Conservation (phyloP, 2,329 filamentous ascomycete genomes). For the Achaetomium macrosporum region DNA sequence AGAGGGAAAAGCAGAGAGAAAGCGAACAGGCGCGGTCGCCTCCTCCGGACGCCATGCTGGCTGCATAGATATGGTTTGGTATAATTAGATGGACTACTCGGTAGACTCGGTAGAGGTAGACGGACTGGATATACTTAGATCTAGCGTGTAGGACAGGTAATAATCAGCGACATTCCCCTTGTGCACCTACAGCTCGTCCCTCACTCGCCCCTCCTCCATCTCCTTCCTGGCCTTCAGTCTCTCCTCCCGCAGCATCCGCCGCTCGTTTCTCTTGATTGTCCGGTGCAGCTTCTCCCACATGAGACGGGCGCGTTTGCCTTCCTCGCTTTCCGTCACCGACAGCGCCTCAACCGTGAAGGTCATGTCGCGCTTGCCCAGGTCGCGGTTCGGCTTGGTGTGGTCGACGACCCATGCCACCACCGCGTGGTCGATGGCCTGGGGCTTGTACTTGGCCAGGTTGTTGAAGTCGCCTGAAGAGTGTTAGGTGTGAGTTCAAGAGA, state of each 20-base stretch:
- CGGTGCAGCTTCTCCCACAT: constrained; percentile 29
- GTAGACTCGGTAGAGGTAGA: not conserved
- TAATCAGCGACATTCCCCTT: not conserved
- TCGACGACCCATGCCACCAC: constrained; percentile 30
- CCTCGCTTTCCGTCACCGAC: constrained; percentile 25
- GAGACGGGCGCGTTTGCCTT: constrained; percentile 24
- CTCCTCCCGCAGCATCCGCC: constrained; percentile 23
- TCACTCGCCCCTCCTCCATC: constrained; percentile 19
- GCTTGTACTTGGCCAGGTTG: constrained; percentile 28
- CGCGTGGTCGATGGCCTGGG: constrained; percentile 24
- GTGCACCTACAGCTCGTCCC: constrained; percentile 22
- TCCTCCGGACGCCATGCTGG: not conserved
- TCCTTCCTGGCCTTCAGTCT: constrained; percentile 19
- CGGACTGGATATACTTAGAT: not conserved
- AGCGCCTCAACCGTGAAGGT: constrained; percentile 30
- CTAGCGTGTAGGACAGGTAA: not conserved
- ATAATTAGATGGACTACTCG: not conserved
- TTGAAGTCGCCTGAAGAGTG: constrained; percentile 21
- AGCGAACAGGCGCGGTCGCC: not conserved
- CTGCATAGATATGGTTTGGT: not conserved
- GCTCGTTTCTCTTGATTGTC: constrained; percentile 23
- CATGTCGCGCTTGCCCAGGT: constrained; percentile 25
- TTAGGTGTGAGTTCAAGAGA: not conserved
- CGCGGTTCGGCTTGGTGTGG: constrained; percentile 26
- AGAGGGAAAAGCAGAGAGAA: constrained; percentile 3